These are phyloP conservation scores for Fraxinus baroniana DNA, from an alignment of 305 asterid species.

Conservation along the genomic window DNA sequence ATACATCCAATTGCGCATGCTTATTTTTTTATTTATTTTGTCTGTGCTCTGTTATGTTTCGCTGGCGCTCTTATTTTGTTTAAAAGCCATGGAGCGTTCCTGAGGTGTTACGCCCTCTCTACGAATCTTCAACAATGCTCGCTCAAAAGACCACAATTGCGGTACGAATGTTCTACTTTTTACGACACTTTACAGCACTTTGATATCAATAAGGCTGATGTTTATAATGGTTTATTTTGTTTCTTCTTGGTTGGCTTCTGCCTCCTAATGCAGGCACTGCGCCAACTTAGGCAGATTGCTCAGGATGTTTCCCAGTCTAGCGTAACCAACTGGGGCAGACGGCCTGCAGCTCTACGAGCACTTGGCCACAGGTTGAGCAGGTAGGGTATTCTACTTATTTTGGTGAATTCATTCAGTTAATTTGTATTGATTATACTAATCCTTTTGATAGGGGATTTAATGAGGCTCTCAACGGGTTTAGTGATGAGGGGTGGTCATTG, in stretches of 20 bases:
- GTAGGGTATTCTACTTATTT: conserved; percentile 29
- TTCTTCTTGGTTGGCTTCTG: conserved; percentile 1
- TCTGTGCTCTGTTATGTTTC: too few species aligned
- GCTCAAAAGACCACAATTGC: too few species aligned
- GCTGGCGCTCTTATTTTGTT: too few species aligned
- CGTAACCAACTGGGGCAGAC: conserved; percentile 74
- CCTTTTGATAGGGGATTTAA: conserved; percentile 68
- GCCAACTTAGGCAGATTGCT: conserved; percentile 80
- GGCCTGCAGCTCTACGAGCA: conserved; percentile 84
- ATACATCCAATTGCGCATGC: too few species aligned
- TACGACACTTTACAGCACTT: neutral
- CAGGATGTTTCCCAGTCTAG: conserved; percentile 71
- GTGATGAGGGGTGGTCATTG: conserved; percentile 81
- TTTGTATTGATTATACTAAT: neutral
- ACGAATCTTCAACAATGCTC: too few species aligned
- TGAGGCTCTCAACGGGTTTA: conserved; percentile 77
- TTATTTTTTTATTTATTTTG: too few species aligned
- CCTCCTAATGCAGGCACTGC: conserved; percentile 60
- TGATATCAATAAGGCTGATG: neutral
- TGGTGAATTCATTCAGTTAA: neutral
- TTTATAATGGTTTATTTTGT: neutral
- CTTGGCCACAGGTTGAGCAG: conserved; percentile 83
- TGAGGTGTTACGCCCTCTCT: too few species aligned
- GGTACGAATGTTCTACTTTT: conserved; percentile 2
- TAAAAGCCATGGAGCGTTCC: too few species aligned